Base-by-base conservation (phyloP, 108 stramenopile genomes). In the Aureococcus anophagefferens region DNA sequence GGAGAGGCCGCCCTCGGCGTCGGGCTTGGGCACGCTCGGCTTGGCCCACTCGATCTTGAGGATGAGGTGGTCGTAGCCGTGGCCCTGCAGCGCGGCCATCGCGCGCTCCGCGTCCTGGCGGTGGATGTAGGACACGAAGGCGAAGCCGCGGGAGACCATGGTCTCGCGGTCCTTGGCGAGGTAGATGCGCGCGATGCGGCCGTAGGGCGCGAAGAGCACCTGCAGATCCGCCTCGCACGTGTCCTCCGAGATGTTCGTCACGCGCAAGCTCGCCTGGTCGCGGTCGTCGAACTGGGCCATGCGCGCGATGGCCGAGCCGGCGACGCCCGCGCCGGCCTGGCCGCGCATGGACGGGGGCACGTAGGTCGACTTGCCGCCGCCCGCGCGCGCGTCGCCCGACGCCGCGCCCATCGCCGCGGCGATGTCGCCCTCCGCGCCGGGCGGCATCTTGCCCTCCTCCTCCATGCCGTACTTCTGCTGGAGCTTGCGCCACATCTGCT, bases 1-100 rank as follows among this genome's bases (percentile, higher is more conserved):
- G 35, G 73, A 74, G 37, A 81, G 71, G 83, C 93, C 68, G 77
- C 90, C 73, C 63, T 70, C 71, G 33, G 87, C 89, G 34, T 90
- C 90, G 83, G 90, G 91, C 81, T 92, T 93, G 68, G 89, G 89
- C 62, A 89, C 82, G 79, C 88, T 90, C 66, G 96, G 98, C 84
- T 95, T 87, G 5, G 98, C 98, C 94, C 94, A 99, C 81, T 99
- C 98, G 72, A 99, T 80, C 87, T 96, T 96, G 73, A 99, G 85
- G 80, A 99, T 99, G 80, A 99, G 90, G 82, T 99, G 98, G 78
- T 99, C 95, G 77, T 97, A 97, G 28, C 98, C 98, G 82, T 85
- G 90, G 25, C 96, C 96, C 72, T 99, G 91, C 67, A 99, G 72
- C 65, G 84, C 87, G 35, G 91, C 88, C 96, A 97, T 97, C 33